A percentile compares a stretch with the other conserved stretches of the same genome.
Evolutionary conservation across 495 filamentous ascomycete species (phyloP).

Genomic region (Hypoxylon lenormandii): DNA sequence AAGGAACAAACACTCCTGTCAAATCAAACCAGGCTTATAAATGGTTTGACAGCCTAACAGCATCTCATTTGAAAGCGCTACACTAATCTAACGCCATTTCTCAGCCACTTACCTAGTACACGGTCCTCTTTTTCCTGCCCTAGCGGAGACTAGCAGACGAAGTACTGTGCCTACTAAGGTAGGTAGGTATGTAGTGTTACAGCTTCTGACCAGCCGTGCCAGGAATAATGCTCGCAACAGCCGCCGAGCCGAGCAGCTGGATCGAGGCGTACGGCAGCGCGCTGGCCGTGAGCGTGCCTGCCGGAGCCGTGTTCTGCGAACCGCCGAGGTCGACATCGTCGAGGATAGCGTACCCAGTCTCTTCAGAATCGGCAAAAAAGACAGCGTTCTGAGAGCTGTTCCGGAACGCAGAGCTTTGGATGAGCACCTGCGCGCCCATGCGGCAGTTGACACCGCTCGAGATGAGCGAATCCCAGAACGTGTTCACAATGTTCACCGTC

Average conservation of each 20-base stretch:
- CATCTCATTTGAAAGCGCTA: not conserved
- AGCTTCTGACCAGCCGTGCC: slow-evolving; percentile 65
- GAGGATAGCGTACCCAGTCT: slow-evolving; percentile 61
- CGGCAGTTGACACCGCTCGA: slow-evolving; percentile 73
- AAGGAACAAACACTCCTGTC: too few relatives aligned
- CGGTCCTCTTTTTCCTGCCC: too few relatives aligned
- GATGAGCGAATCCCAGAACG: slow-evolving; percentile 59
- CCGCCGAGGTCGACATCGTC: slow-evolving; percentile 69
- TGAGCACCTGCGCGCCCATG: slow-evolving; percentile 71
- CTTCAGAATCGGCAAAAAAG: slow-evolving; percentile 68
- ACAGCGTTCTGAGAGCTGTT: slow-evolving; percentile 60
- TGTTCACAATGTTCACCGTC: slow-evolving; percentile 66
- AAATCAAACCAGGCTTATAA: too few relatives aligned
- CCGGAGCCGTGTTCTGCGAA: slow-evolving; percentile 59
- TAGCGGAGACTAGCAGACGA: not conserved
- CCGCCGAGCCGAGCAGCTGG: slow-evolving; percentile 52
- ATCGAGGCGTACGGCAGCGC: slow-evolving; percentile 27
- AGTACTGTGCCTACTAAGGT: too few relatives aligned
- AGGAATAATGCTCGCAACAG: slow-evolving; percentile 61
- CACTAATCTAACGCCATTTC: not conserved
- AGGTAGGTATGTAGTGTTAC: slow-evolving; percentile 10
- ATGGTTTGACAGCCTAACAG: too few relatives aligned
- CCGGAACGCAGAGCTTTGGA: slow-evolving; percentile 71
- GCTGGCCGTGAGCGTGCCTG: slow-evolving; percentile 58
- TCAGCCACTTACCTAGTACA: too few relatives aligned